These are phyloP conservation scores for Calendula officinalis DNA, from an alignment of 129 eudicot species.

Conservation along the genomic window DNA sequence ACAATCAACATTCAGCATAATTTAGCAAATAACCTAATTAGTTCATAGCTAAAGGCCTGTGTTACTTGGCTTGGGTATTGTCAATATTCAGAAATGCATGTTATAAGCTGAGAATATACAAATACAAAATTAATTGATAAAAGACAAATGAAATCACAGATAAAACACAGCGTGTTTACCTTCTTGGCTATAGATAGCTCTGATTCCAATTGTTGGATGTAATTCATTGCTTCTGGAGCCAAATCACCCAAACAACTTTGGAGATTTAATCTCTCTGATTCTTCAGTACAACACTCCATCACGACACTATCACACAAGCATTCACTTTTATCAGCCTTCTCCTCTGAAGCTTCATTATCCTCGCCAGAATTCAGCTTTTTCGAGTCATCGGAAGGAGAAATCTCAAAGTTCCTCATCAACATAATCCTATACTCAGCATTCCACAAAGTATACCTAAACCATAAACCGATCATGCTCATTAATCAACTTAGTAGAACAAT, in stretches of 20 bases:
- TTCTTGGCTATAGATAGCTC: slow-evolving; percentile 59
- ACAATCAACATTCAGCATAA: slow-evolving; percentile 4
- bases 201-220: slow-evolving; percentile 64
- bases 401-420: slow-evolving; percentile 77
- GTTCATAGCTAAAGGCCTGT: too few species aligned
- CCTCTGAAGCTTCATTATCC: slow-evolving; percentile 41
- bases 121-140: not conserved
- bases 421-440: slow-evolving; percentile 85
- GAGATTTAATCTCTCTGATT: slow-evolving; percentile 37
- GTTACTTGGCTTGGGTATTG: too few species aligned
- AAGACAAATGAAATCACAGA: not conserved
- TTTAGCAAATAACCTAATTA: too few species aligned
- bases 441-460: slow-evolving; percentile 81
- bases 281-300: slow-evolving; percentile 34
- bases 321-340: slow-evolving; percentile 40
- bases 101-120: not conserved
- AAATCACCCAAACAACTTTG: slow-evolving; percentile 55
- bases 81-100: too few species aligned
- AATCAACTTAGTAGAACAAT: not conserved
- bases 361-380: slow-evolving; percentile 29
- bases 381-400: slow-evolving; percentile 36
- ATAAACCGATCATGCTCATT: not conserved
- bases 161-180: slow-evolving; percentile 32
- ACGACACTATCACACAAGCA: slow-evolving; percentile 33
- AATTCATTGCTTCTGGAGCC: slow-evolving; percentile 59